A percentile compares a stretch with the other conserved stretches of the same genome.
Conservation (phyloP, 202 grass and related monocot genomes). For the Schoenoplectus triqueter region DNA sequence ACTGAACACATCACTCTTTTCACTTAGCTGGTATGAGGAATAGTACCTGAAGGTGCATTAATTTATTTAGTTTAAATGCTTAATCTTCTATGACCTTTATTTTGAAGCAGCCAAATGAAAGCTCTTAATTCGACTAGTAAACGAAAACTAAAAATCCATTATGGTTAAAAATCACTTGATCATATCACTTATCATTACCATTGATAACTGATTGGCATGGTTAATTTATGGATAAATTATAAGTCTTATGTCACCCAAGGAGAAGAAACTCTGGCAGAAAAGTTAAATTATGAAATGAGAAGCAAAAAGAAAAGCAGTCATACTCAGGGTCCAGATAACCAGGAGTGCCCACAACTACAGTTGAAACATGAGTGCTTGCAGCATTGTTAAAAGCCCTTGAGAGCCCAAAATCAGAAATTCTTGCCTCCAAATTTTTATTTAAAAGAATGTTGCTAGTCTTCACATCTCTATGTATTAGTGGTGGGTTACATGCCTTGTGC, state of each 20-base stretch:
- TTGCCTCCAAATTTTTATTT: conserved; percentile 49
- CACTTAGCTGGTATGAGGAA: not conserved
- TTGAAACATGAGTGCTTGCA: conserved; percentile 24
- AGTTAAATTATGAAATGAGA: not conserved
- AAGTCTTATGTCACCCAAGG: not conserved
- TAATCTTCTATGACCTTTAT: not conserved
- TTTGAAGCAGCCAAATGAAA: not conserved
- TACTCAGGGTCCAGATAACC: conserved; percentile 54
- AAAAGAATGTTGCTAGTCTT: conserved; percentile 52
- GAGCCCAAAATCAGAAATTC: conserved; percentile 50
- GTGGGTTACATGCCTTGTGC: conserved; percentile 28
- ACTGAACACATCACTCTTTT: not conserved
- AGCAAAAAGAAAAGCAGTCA: not conserved
- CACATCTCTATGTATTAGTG: conserved; percentile 49
- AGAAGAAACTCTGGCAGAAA: not conserved
- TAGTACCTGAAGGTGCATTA: not conserved
- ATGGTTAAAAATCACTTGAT: not conserved
- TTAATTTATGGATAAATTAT: not conserved
- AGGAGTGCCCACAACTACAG: conserved; percentile 23
- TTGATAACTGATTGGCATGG: not conserved
- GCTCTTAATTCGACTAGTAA: not conserved
- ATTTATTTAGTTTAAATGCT: not conserved
- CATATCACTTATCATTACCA: not conserved
- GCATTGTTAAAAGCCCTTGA: conserved; percentile 36
- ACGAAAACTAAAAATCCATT: not conserved